Conservation (phyloP, 2,329 filamentous ascomycete species). For the Sordariomycetes sp. region DNA sequence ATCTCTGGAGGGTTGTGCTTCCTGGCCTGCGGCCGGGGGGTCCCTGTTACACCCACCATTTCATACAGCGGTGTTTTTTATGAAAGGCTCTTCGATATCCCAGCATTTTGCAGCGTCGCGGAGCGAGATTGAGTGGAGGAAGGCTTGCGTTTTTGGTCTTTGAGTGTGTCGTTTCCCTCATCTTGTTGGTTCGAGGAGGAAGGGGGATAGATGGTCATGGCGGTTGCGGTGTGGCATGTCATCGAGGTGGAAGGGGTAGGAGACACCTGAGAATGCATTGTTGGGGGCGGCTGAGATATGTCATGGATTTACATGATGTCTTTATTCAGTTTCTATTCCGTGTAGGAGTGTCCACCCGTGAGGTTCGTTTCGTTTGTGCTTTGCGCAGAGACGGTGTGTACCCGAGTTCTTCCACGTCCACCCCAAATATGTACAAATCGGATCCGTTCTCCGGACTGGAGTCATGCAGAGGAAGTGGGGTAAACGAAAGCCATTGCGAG, state of each 20-base stretch:
- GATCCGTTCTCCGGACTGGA: too few species aligned
- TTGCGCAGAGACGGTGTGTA: neutral
- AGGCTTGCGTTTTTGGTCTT: neutral
- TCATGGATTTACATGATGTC: neutral
- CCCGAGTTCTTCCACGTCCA: neutral
- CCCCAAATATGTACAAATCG: too few species aligned
- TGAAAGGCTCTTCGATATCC: neutral
- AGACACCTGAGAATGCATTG: neutral
- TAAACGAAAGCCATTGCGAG: too few species aligned
- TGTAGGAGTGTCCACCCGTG: neutral
- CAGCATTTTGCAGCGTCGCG: neutral
- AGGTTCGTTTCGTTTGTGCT: neutral
- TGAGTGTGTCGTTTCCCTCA: neutral
- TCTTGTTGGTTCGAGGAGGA: neutral
- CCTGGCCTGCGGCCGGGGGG: neutral
- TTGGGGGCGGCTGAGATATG: neutral
- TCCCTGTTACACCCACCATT: neutral
- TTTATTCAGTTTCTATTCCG: neutral
- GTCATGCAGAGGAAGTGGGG: too few species aligned
- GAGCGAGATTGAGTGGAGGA: neutral
- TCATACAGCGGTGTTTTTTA: neutral
- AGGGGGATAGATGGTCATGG: neutral
- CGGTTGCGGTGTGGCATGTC: neutral
- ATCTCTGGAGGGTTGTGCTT: neutral
- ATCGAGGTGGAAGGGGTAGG: neutral